Evolutionary conservation across 1,284 basidiomycete genomes (phyloP), one percentile per base, ranked within the genome.

Genomic region (Austropuccinia psidii): DNA sequence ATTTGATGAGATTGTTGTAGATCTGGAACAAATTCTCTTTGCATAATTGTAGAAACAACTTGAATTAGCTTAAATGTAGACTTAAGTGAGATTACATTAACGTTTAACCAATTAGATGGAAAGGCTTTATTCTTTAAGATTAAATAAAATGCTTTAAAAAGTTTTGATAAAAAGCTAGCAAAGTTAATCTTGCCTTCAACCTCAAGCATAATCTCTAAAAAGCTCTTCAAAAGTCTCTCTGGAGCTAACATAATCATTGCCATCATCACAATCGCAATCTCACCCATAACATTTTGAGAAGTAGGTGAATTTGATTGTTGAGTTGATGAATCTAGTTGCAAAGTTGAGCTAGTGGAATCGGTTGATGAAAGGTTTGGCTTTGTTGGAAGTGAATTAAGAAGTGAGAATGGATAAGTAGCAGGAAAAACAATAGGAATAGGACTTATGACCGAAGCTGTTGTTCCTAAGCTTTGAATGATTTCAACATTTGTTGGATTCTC

Each of bases 41-140:
- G 87, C 77, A 98, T 83, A 43, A 96, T 83, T 7, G 86, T 84
- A 1, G 90, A 85, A 21, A 94, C 85, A 8, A 91, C 88, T 65
- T 92, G 90, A 83, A 91, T 88, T 83, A 95, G 87, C 81, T 92
- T 93, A 79, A 94, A 86, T 76, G 94, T 82, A 43, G 92, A 89
- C 76, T 90, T 90, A 81, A 96, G 93, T 0, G 90, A 88, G 75
- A 98, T 84, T 67, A 96, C 88, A 77, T 91, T 92, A 77, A 95
- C 86, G 76, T 95, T 97, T 76, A 98, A 84, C 95, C 95, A 98
- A 55, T 88, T 88, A 76, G 85, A 86, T 0, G 94, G 93, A 84
- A 92, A 97, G 0, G 93, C 90, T 55, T 94, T 89, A 78, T 91
- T 90, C 76, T 88, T 85, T 75, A 98, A 83, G 68, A 97, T 90